These are phyloP conservation scores for Fonsecaea monophora DNA, from an alignment of 2,329 filamentous ascomycete genomes.

Conservation along the genomic window DNA sequence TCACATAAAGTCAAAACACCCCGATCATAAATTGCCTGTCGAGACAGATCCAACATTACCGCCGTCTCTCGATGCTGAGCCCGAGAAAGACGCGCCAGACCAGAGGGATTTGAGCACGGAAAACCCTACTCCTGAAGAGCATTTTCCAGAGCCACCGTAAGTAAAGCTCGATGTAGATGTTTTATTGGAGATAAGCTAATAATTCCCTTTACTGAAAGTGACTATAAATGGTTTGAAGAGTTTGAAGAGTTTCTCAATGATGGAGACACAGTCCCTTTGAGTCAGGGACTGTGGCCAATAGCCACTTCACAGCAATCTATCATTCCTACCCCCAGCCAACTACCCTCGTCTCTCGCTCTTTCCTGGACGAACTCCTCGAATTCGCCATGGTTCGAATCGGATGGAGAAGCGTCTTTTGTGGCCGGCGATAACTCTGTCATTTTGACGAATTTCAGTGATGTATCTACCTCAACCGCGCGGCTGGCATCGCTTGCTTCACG, in stretches of 20 bases:
- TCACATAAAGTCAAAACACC: background rate
- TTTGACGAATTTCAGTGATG: background rate
- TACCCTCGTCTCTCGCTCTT: background rate
- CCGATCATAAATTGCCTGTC: background rate
- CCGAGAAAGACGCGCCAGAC: background rate
- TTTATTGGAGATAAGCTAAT: background rate
- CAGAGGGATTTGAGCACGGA: background rate
- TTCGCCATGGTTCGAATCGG: conserved; percentile 10
- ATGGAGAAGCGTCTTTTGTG: conserved; percentile 21
- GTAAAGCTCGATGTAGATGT: background rate
- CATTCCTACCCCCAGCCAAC: background rate
- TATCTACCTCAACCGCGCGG: background rate
- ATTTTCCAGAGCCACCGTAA: background rate
- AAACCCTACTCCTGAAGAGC: background rate
- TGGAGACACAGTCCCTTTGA: background rate
- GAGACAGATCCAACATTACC: background rate
- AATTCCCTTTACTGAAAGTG: background rate
- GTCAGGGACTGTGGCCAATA: background rate
- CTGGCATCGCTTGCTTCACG: background rate
- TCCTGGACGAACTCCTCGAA: background rate
- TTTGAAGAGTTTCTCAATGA: background rate
- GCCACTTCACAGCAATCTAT: background rate
- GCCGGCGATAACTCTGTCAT: background rate
- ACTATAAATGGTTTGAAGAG: conserved; percentile 5
- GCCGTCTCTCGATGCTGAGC: background rate